Conservation (phyloP, 164 flowering plant genomes). For the Stephania cephalantha region DNA sequence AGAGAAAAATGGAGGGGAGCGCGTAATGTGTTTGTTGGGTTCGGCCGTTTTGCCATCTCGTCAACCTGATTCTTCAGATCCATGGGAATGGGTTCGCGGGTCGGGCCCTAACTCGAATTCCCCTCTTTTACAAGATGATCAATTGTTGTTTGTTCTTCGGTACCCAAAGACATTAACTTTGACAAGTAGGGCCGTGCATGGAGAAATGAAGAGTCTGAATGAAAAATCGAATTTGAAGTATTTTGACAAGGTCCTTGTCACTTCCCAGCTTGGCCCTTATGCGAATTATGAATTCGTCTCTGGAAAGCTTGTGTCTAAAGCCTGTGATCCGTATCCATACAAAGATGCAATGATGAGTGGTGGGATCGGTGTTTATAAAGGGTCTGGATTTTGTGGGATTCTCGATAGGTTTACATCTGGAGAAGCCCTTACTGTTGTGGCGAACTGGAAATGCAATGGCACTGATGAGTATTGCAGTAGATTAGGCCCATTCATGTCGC, state of each 20-base stretch:
- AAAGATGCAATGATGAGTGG: conserved; percentile 30
- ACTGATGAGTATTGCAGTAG: conserved; percentile 53
- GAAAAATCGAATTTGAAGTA: conserved; percentile 44
- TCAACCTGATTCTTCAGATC: conserved; percentile 41
- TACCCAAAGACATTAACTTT: conserved; percentile 52
- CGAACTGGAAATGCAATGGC: conserved; percentile 78
- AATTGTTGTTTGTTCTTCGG: conserved; percentile 55
- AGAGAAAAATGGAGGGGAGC: conserved; percentile 49
- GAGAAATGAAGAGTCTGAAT: conserved; percentile 71
- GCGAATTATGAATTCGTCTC: conserved; percentile 51
- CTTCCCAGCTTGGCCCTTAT: conserved; percentile 41
- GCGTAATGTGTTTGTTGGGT: conserved; percentile 72
- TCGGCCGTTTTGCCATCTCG: conserved; percentile 64
- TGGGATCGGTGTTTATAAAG: conserved; percentile 45
- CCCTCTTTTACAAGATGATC: conserved; percentile 68
- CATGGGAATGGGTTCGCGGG: conserved; percentile 57
- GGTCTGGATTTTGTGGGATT: conserved; percentile 43
- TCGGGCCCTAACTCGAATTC: conserved; percentile 25
- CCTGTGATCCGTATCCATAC: conserved; percentile 69
- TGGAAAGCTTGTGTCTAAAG: conserved; percentile 43
- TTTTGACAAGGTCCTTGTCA: conserved; percentile 56
- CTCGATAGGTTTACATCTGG: conserved; percentile 34
- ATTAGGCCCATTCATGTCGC: conserved; percentile 58
- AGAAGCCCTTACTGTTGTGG: conserved; percentile 42
- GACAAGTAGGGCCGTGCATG: conserved; percentile 41